Conservation (phyloP, 2,329 filamentous ascomycete genomes). For the Fonsecaea monophora region DNA sequence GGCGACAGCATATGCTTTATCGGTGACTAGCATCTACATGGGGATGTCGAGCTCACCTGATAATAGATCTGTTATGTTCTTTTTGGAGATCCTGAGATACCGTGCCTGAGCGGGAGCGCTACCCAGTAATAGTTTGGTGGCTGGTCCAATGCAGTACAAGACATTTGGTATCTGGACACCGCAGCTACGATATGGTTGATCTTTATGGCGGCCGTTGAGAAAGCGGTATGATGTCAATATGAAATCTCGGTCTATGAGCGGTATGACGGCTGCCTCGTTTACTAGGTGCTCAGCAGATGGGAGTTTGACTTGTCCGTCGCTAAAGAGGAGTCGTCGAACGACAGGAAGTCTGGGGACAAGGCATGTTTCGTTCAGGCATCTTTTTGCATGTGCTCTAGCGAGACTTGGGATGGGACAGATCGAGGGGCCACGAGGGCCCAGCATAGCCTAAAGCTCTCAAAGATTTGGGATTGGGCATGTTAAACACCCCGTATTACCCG, state of each 20-base stretch:
- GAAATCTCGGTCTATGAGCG: neutral
- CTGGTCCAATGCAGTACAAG: neutral
- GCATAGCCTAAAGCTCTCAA: too few species aligned
- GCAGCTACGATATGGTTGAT: neutral
- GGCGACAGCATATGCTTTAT: conserved; percentile 7
- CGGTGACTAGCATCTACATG: neutral
- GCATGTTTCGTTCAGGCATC: too few species aligned
- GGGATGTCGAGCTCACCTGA: conserved; percentile 14
- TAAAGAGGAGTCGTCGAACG: too few species aligned
- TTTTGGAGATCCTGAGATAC: neutral
- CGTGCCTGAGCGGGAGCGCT: neutral
- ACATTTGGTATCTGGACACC: neutral
- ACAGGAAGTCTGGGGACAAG: too few species aligned
- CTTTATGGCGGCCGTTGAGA: neutral
- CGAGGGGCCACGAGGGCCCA: too few species aligned
- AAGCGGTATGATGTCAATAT: neutral
- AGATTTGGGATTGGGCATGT: too few species aligned
- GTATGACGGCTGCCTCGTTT: too few species aligned
- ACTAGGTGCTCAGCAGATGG: too few species aligned
- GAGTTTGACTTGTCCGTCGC: too few species aligned
- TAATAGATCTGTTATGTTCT: neutral
- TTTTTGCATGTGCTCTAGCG: too few species aligned
- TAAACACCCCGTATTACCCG: too few species aligned
- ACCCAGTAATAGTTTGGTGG: neutral
- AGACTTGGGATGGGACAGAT: too few species aligned